Percentiles rank a stretch among this genome's conserved stretches.
phyloP scores from a whole-genome alignment of 495 filamentous ascomycete species.

The Neurospora sp. region DNA sequence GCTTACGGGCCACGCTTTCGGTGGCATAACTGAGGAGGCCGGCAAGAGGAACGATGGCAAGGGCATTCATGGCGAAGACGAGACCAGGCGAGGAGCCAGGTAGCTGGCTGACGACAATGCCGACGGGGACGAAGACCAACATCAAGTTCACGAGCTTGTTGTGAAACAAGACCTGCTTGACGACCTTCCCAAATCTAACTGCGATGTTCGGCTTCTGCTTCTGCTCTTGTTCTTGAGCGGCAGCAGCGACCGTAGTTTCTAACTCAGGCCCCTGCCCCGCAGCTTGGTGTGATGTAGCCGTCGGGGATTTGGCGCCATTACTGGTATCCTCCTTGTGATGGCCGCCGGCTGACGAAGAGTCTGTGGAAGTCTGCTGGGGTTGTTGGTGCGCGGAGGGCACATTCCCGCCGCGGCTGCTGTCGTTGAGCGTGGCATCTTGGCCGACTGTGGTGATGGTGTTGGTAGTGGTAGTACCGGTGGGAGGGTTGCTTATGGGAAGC shows the following conservation, averaged over 20 bases:
- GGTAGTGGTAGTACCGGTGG: not conserved
- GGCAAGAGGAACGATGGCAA: constrained; percentile 78
- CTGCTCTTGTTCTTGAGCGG: constrained; percentile 5
- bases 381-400: not conserved
- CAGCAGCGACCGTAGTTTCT: constrained; percentile 10
- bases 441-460: constrained; percentile 3
- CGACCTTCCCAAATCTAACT: constrained; percentile 38
- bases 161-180: constrained; percentile 46
- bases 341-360: not conserved
- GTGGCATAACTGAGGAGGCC: constrained; percentile 71
- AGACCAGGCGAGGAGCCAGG: constrained; percentile 20
- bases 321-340: constrained; percentile 11
- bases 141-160: constrained; percentile 68
- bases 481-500: constrained; percentile 25
- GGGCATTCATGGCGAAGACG: constrained; percentile 72
- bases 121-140: constrained; percentile 70
- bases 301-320: constrained; percentile 19
- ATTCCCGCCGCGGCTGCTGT: constrained; percentile 6
- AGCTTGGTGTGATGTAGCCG: constrained; percentile 43
- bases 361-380: not conserved
- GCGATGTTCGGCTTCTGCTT: constrained; percentile 35
- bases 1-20: constrained; percentile 64
- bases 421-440: constrained; percentile 17
- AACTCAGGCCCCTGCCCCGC: constrained; percentile 49
- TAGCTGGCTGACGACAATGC: constrained; percentile 54